Base-by-base conservation (phyloP, 176 grass and related monocot genomes). In the Eremochloa ophiuroides region DNA sequence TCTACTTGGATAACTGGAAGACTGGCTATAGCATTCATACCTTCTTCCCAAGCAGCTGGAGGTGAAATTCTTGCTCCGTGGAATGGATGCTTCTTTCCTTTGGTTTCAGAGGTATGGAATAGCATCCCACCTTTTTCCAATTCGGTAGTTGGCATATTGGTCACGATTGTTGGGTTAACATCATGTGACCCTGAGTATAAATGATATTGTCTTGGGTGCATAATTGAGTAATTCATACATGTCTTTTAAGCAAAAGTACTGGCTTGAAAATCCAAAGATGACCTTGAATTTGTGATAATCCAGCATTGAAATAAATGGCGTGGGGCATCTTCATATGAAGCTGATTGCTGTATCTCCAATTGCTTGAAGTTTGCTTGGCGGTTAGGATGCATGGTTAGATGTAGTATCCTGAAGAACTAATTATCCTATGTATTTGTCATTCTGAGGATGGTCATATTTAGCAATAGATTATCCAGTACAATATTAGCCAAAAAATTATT, bases 1-100 rank as follows among this genome's bases (percentile, higher is more conserved):
- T 98, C 53, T 86, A 68, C 82, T 74, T 98, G 82, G 95, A 98
- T 89, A 98, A 98, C 80, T 98, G 95, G 95, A 98, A 98, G 90
- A 98, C 95, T 50, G 95, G 95, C 2, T 98, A 98, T 46, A 83
- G 88, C 55, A 95, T 98, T 76, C 95, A 98, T 79, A 85, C 92
- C 82, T 98, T 93, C 88, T 95, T 93, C 92, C 95, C 95, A 0
- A 95, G 81, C 50, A 95, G 92, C 80, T 98, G 95, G 95, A 93
- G 81, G 88, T 95, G 64, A 92, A 90, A 47, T 80, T 29, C 58
- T 71, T 35, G 44, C 70, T 30, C 0, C 10, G 14, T 1, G 29
- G 43, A 4, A 29, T 56, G 27, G 44, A 75, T 66, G 66, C 43
- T 82, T 77, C n/a, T 29, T 26, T 59, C 71, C 66, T 67, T 82